phyloP scores from a whole-genome alignment of 768 basidiomycete species.

The Leccinum broughii region DNA sequence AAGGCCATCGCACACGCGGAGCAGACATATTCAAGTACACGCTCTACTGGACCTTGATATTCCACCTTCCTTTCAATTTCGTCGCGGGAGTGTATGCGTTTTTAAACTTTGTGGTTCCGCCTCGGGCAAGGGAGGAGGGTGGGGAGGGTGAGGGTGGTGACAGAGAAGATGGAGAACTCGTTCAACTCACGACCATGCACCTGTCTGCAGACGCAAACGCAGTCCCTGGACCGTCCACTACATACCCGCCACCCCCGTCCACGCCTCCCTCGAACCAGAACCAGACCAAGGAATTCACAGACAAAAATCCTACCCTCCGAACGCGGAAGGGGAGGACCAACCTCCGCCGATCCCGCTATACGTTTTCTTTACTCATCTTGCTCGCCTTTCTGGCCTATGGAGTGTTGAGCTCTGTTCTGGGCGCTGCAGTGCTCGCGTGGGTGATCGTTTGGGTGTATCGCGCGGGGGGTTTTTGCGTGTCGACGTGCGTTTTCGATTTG shows the following conservation, averaged over 20 bases:
- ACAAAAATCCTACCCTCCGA: constrained; percentile 15
- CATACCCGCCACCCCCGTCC: not conserved
- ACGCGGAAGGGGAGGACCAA: constrained; percentile 23
- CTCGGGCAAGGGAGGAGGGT: not conserved
- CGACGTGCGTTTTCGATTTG: not conserved
- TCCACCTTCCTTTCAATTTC: constrained; percentile 41
- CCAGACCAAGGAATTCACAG: not conserved
- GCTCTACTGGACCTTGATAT: constrained; percentile 49
- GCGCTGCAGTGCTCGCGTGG: not conserved
- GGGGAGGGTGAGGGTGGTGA: not conserved
- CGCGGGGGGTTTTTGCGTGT: not conserved
- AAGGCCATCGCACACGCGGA: not conserved
- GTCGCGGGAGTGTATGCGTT: not conserved
- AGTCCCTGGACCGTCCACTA: not conserved
- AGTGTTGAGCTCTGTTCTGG: constrained; percentile 38
- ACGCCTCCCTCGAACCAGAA: not conserved
- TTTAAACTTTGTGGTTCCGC: not conserved
- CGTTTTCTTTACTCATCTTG: constrained; percentile 43
- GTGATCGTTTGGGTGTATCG: not conserved
- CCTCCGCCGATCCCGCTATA: constrained; percentile 37
- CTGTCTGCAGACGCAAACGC: not conserved
- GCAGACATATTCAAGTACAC: constrained; percentile 47
- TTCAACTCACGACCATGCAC: not conserved
- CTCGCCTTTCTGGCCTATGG: constrained; percentile 36
- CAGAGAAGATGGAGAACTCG: not conserved